A percentile compares a stretch with the other conserved stretches of the same genome.
phyloP scores from a whole-genome alignment of 352 stramenopile genomes.

The Phytophthora vignae region DNA sequence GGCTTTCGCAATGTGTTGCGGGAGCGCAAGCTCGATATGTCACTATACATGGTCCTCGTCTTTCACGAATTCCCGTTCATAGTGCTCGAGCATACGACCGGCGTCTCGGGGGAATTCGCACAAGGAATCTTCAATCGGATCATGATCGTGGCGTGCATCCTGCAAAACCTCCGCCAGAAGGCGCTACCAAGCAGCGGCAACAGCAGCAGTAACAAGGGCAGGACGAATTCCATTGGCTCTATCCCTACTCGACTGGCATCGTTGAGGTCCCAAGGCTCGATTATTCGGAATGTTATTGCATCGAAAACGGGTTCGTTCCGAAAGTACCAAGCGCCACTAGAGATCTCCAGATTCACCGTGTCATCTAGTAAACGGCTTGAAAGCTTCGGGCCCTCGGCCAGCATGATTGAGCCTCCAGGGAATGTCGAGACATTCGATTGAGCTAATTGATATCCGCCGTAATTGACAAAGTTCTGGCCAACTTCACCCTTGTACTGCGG shows the following conservation, averaged over 20 bases:
- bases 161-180: not conserved
- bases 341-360: not conserved
- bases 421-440: not conserved
- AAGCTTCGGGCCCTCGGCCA: not conserved
- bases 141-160: not conserved
- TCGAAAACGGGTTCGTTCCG: not conserved
- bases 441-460: not conserved
- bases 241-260: not conserved
- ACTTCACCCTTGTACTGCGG: slow-evolving; percentile 17
- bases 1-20: not conserved
- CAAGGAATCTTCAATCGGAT: not conserved
- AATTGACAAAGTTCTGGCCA: too few relatives aligned
- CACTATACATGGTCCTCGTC: not conserved
- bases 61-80: not conserved
- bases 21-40: not conserved
- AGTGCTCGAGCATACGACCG: not conserved
- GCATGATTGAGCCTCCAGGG: not conserved
- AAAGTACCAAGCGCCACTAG: not conserved
- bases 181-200: not conserved
- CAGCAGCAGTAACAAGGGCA: not conserved
- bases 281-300: not conserved
- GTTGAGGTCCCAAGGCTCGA: not conserved
- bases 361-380: not conserved
- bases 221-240: not conserved
- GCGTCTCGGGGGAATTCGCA: not conserved